Percentiles rank a stretch among this genome's conserved stretches.
Evolutionary conservation across 345 rosid species (phyloP).

Genomic region (Hibiscus mutabilis): DNA sequence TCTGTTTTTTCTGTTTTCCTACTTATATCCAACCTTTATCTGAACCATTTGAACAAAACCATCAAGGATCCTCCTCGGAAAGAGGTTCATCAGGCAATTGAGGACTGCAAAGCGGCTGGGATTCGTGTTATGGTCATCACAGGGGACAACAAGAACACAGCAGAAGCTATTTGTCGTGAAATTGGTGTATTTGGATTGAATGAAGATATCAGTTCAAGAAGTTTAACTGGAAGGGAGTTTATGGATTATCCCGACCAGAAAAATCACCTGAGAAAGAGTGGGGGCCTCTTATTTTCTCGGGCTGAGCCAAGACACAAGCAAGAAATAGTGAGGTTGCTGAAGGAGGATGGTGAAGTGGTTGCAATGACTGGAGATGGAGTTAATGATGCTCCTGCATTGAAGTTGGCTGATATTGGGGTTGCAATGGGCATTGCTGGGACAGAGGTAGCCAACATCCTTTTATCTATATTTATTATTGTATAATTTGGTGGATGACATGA

Average conservation of each 20-base stretch:
- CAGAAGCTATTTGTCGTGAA: conserved; percentile 91
- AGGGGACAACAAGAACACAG: conserved; percentile 89
- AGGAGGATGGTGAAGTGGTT: conserved; percentile 97
- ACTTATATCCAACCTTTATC: conserved; percentile 7
- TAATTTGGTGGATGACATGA: neutral
- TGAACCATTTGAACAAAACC: conserved; percentile 3
- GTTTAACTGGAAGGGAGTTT: conserved; percentile 80
- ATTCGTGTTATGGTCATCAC: conserved; percentile 96
- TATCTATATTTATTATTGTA: neutral
- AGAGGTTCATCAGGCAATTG: conserved; percentile 89
- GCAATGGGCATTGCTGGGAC: conserved; percentile 98
- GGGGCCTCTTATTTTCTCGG: conserved; percentile 84
- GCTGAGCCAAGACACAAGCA: conserved; percentile 98
- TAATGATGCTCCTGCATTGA: conserved; percentile 95
- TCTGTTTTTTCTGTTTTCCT: neutral
- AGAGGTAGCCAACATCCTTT: conserved; percentile 40
- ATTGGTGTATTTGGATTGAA: conserved; percentile 72
- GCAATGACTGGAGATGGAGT: conserved; percentile 99
- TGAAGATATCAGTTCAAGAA: conserved; percentile 56
- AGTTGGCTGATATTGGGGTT: conserved; percentile 91
- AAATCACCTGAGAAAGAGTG: conserved; percentile 53
- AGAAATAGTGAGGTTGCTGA: conserved; percentile 92
- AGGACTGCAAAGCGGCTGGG: conserved; percentile 95
- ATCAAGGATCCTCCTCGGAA: conserved; percentile 91
- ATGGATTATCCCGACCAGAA: conserved; percentile 50